Conservation (phyloP, 2,329 filamentous ascomycete species). For the Magnaporthiopsis poae region DNA sequence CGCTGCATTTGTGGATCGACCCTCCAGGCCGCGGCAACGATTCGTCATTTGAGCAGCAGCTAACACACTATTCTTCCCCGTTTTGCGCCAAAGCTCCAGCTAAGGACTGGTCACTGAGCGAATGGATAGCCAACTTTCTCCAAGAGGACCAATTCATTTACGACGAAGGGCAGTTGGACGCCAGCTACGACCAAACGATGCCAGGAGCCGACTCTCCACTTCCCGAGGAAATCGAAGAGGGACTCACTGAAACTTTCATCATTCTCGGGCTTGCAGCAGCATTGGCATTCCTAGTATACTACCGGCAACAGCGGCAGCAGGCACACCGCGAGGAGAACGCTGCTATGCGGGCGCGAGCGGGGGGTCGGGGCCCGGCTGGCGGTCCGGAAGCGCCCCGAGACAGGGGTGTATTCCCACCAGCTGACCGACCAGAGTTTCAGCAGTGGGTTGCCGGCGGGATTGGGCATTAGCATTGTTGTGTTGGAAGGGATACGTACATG, state of each 20-base stretch:
- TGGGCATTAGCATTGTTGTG: conserved; percentile 34
- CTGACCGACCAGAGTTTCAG: conserved; percentile 56
- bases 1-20: too few relatives aligned
- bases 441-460: conserved; percentile 57
- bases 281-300: conserved; percentile 71
- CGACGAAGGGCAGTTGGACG: conserved; percentile 49
- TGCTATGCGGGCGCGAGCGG: conserved; percentile 18
- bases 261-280: conserved; percentile 69
- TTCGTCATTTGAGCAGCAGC: too few relatives aligned
- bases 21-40: too few relatives aligned
- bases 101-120: conserved; percentile 66
- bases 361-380: conserved; percentile 5
- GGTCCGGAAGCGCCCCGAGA: conserved; percentile 13
- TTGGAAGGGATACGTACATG: too few relatives aligned
- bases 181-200: conserved; percentile 45
- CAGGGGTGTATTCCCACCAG: conserved; percentile 35
- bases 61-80: conserved; percentile 7
- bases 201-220: conserved; percentile 52
- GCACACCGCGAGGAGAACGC: conserved; percentile 30
- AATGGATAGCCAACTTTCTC: conserved; percentile 82
- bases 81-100: conserved; percentile 45
- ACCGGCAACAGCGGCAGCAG: conserved; percentile 61
- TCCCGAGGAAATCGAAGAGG: conserved; percentile 59
- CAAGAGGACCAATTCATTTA: conserved; percentile 58
- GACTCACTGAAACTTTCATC: conserved; percentile 68